Evolutionary conservation across 805 yeast genomes (phyloP), one percentile per base, ranked within the genome.

Genomic region (Saccharomycopsis amapae): DNA sequence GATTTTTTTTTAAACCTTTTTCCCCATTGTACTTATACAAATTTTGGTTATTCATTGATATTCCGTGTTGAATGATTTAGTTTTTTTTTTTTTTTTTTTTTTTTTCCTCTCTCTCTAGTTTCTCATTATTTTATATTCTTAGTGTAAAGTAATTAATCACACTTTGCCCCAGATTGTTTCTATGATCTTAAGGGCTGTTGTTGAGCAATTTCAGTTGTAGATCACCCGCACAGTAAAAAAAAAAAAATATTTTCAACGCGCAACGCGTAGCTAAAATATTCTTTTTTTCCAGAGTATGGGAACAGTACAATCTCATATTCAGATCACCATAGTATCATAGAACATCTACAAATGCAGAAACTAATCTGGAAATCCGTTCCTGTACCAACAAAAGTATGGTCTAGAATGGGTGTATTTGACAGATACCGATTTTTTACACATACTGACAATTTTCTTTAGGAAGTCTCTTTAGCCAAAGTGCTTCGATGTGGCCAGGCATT

Each of bases 401-500:
- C 10, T 28, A n/a, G n/a, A n/a, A n/a, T n/a, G n/a, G n/a, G n/a
- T n/a, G n/a, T n/a, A n/a, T 54, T 59, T 5, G 45, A 55, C 22
- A 23, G 52, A n/a, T 19, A 18, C 18, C 10, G 24, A 12, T 17
- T 6, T 24, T 7, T 24, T 13, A 6, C n/a, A 22, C 19, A 12
- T n/a, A 32, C 17, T 9, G 6, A 7, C 6, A 20, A 22, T 9
- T 38, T 26, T 5, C 24, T 22, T 12, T 24, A 62, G 40, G 93
- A 85, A 53, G 65, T 85, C 1, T 62, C 72, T n/a, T 62, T 86
- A 3, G 62, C 78, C 3, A 75, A 76, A 33, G 89, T 86, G 0
- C 66, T 86, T 24, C 66, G 93, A 36, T 84, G 95, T 57, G 96
- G 96, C 1, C 96, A 86, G 64, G 79, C 94, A 0, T 86, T 86